Evolutionary conservation across 2,329 filamentous ascomycete genomes (phyloP).

Genomic region (Alternaria gansuensis): DNA sequence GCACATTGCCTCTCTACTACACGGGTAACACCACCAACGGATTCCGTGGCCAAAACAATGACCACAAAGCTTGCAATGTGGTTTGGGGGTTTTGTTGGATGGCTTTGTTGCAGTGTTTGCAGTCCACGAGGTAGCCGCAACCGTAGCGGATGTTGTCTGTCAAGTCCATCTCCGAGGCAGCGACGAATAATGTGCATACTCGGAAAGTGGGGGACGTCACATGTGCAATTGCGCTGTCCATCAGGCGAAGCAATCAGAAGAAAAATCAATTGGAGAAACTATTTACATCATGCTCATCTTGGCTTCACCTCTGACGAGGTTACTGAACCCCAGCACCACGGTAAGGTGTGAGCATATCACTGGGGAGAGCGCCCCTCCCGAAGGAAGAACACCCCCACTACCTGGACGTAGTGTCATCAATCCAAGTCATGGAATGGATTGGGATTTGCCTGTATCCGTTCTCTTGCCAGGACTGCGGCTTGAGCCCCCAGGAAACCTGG

Average conservation of each 20-base stretch:
- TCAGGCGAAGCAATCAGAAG: background rate
- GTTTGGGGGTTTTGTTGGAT: too few species aligned
- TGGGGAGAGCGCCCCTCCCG: background rate
- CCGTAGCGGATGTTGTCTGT: too few species aligned
- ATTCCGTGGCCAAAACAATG: too few species aligned
- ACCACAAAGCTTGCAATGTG: too few species aligned
- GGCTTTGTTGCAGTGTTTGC: too few species aligned
- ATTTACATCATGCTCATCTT: background rate
- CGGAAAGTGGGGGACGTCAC: background rate
- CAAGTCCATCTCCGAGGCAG: too few species aligned
- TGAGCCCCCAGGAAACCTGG: constrained; percentile 5
- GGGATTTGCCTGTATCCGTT: constrained; percentile 24
- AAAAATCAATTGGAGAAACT: background rate
- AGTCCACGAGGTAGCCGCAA: too few species aligned
- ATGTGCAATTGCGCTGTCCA: background rate
- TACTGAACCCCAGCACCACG: background rate
- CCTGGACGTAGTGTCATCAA: constrained; percentile 18
- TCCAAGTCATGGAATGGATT: constrained; percentile 26
- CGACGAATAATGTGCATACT: too few species aligned
- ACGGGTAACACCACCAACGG: too few species aligned
- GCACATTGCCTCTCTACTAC: too few species aligned
- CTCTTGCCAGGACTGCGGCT: constrained; percentile 22
- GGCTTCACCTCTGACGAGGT: background rate
- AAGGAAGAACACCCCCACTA: background rate
- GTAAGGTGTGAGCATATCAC: constrained; percentile 1